Evolutionary conservation across 78 protist genomes (phyloP).

Genomic region (Dictyostelium capitatum): DNA sequence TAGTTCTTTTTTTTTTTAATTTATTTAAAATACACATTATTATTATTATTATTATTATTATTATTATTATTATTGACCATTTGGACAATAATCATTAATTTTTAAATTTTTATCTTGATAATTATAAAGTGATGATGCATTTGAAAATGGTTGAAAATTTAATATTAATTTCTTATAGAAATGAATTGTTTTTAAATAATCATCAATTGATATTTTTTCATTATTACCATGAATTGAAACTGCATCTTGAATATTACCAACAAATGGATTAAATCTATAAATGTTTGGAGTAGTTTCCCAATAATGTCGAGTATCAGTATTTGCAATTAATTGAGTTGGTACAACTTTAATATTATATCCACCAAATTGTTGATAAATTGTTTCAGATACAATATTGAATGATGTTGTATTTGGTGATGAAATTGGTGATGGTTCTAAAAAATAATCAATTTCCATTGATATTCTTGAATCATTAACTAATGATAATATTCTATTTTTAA

Average conservation of each 20-base stretch:
- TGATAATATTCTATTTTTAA: not conserved
- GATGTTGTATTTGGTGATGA: not conserved
- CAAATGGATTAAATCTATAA: constrained; percentile 30
- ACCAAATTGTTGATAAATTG: constrained; percentile 19
- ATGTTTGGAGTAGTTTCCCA: constrained; percentile 41
- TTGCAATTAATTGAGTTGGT: constrained; percentile 52
- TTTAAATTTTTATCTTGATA: not conserved
- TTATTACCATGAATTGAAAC: constrained; percentile 54
- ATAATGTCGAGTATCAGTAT: constrained; percentile 63
- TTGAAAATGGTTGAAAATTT: constrained; percentile 26
- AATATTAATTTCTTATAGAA: constrained; percentile 40
- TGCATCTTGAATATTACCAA: not conserved
- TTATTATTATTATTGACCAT: not conserved
- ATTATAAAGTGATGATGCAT: not conserved
- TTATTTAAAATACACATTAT: not conserved
- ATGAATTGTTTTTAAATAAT: constrained; percentile 3
- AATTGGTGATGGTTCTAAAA: constrained; percentile 59
- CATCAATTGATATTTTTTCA: constrained; percentile 33
- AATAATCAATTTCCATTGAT: constrained; percentile 22
- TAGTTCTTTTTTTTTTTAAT: not conserved
- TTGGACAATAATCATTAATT: constrained; percentile 13
- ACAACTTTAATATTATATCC: constrained; percentile 15
- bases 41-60: not conserved
- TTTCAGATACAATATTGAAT: not conserved
- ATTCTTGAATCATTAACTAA: constrained; percentile 43